Evolutionary conservation across 768 basidiomycete species (phyloP).

Genomic region (Kwoniella dejecticola): DNA sequence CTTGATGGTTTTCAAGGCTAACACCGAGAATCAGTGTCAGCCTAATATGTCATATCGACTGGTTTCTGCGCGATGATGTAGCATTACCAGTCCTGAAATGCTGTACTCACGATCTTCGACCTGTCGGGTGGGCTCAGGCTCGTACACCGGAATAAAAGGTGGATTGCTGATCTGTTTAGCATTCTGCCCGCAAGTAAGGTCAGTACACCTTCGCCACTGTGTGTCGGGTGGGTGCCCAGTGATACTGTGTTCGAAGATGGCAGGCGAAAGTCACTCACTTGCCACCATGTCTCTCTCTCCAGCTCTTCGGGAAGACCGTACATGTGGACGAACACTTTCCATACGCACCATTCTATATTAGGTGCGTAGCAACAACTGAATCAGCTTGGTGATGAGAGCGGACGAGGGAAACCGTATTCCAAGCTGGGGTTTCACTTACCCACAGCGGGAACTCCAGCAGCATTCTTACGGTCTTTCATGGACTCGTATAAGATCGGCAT

Average conservation of each 20-base stretch:
- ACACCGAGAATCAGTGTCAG: too few species aligned
- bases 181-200: too few species aligned
- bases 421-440: too few species aligned
- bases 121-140: slow-evolving; percentile 12
- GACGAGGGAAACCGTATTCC: too few species aligned
- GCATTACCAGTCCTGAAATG: too few species aligned
- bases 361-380: neutral
- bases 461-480: slow-evolving; percentile 16
- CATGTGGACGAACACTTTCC: slow-evolving; percentile 12
- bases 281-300: slow-evolving; percentile 14
- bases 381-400: too few species aligned
- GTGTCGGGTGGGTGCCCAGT: too few species aligned
- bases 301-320: slow-evolving; percentile 9
- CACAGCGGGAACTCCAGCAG: slow-evolving; percentile 10
- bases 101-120: slow-evolving; percentile 9
- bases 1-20: slow-evolving; percentile 9
- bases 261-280: slow-evolving; percentile 9
- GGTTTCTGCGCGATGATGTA: too few species aligned
- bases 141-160: slow-evolving; percentile 15
- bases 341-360: slow-evolving; percentile 18
- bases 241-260: too few species aligned
- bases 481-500: slow-evolving; percentile 5
- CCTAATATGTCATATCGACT: too few species aligned
- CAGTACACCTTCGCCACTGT: too few species aligned
- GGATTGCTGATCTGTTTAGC: slow-evolving; percentile 9